Percentiles rank a stretch among this genome's conserved stretches.
These are phyloP conservation scores for Kazachstania viticola DNA, from an alignment of 805 yeast genomes.

Conservation along the genomic window DNA sequence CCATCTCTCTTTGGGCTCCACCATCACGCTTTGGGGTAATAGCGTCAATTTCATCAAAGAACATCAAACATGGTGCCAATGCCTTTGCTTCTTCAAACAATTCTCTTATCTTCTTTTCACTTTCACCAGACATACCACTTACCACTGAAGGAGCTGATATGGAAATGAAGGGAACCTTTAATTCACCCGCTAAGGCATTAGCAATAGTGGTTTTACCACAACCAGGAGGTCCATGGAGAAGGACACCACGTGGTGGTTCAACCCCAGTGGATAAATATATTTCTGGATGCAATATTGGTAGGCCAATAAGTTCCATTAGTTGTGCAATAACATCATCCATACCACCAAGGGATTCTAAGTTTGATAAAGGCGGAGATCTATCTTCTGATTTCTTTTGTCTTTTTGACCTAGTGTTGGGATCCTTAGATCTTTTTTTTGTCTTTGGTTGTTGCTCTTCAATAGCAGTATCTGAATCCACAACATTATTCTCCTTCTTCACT, in stretches of 20 bases:
- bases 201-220: slow-evolving; percentile 97
- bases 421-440: slow-evolving; percentile 43
- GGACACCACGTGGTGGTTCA: slow-evolving; percentile 88
- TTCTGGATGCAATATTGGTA: slow-evolving; percentile 91
- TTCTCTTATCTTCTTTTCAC: slow-evolving; percentile 88
- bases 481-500: slow-evolving; percentile 9
- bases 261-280: slow-evolving; percentile 79
- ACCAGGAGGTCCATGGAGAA: slow-evolving; percentile 97
- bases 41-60: slow-evolving; percentile 95
- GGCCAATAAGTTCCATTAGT: slow-evolving; percentile 78
- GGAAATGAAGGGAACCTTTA: slow-evolving; percentile 84
- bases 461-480: slow-evolving; percentile 6
- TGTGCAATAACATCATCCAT: slow-evolving; percentile 76
- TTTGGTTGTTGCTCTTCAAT: slow-evolving; percentile 24
- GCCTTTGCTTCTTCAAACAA: slow-evolving; percentile 84
- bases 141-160: slow-evolving; percentile 93
- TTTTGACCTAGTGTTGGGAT: slow-evolving; percentile 25
- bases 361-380: slow-evolving; percentile 57
- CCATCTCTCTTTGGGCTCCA: slow-evolving; percentile 93
- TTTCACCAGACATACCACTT: slow-evolving; percentile 98
- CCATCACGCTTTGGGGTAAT: slow-evolving; percentile 97
- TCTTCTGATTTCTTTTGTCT: slow-evolving; percentile 36
- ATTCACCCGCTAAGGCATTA: slow-evolving; percentile 88
- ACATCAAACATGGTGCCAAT: slow-evolving; percentile 85
- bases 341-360: slow-evolving; percentile 76